These are phyloP conservation scores for Penicillium pulvis DNA, from an alignment of 495 filamentous ascomycete genomes.

Conservation along the genomic window DNA sequence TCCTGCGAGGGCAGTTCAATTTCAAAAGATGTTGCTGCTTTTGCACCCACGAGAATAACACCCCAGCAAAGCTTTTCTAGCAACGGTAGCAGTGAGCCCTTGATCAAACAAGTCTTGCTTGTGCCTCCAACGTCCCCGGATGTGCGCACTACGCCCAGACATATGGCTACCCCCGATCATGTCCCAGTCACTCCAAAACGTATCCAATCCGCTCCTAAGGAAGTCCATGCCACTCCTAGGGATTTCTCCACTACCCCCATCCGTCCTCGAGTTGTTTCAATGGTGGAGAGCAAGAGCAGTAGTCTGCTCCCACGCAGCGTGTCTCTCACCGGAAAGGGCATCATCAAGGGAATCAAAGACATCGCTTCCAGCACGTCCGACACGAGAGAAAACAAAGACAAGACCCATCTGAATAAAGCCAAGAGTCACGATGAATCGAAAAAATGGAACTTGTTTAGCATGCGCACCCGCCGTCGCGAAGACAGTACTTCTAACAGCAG, in stretches of 20 bases:
- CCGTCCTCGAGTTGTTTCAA: not conserved
- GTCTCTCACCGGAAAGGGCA: slow-evolving; percentile 14
- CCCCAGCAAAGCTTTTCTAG: slow-evolving; percentile 5
- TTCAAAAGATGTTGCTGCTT: not conserved
- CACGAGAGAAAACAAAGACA: slow-evolving; percentile 5
- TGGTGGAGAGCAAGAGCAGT: not conserved
- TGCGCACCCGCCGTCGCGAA: slow-evolving; percentile 26
- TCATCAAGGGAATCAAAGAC: slow-evolving; percentile 7
- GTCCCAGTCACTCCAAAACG: not conserved
- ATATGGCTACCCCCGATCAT: not conserved
- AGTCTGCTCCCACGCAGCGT: slow-evolving; percentile 12
- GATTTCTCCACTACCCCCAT: not conserved
- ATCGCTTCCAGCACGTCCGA: not conserved
- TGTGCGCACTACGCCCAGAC: not conserved
- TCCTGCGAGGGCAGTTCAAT: not conserved
- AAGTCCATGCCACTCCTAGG: not conserved
- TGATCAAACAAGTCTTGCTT: slow-evolving; percentile 2
- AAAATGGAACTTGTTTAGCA: slow-evolving; percentile 28
- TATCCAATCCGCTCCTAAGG: not conserved
- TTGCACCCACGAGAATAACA: not conserved
- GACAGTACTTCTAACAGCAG: slow-evolving; percentile 8
- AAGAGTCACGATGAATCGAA: slow-evolving; percentile 15
- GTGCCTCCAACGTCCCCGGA: not conserved
- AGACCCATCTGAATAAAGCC: not conserved
- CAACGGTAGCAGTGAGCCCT: slow-evolving; percentile 5